Evolutionary conservation across 2,329 filamentous ascomycete genomes (phyloP), one percentile per base, ranked within the genome.

Genomic region (Beauveria caledonica): DNA sequence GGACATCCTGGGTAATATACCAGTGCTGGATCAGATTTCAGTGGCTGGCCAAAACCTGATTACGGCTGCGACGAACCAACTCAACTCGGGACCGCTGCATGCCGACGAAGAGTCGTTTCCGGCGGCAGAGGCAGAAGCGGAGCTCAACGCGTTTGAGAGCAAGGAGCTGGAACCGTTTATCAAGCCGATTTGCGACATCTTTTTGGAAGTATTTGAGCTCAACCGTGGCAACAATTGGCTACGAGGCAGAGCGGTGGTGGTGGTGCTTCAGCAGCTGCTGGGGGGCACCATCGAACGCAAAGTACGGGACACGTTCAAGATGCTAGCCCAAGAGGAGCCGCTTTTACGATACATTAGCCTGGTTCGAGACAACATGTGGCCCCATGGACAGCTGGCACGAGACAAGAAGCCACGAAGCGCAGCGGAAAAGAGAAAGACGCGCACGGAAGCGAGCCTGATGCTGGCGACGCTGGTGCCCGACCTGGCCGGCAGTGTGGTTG

Each of bases 221-320:
- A 96, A 97, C 72, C 87, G 88, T 63, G 92, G 93, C 45, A 97
- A 95, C 74, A 97, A 96, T 73, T 99, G 94, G 95, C 84, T 99
- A 4, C 89, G 95, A 45, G 95, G 94, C 1, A 86, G 94, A 23
- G 94, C 94, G 0, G 94, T 97, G 1, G 93, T 99, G 5, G 92
- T 99, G 10, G 93, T 99, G 2, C 80, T 99, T 21, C 94, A 99
- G 70, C 94, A 99, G 73, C 83, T 99, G 6, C 85, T 99, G 1
- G 94, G 94, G 15, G 93, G 94, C 23, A 97, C 94, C 0, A 95
- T 99, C 64, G 94, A 99, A 75, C 87, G 92, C 62, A 97, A 96
- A 73, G 89, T 97, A 33, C 86, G 94, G 21, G 94, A 99, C 62
- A 89, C 86, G 58, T 87, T 92, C 46, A 87, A 86, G 65, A 78